Base-by-base conservation (phyloP, 2,329 filamentous ascomycete genomes). In the Thelonectria blattea region DNA sequence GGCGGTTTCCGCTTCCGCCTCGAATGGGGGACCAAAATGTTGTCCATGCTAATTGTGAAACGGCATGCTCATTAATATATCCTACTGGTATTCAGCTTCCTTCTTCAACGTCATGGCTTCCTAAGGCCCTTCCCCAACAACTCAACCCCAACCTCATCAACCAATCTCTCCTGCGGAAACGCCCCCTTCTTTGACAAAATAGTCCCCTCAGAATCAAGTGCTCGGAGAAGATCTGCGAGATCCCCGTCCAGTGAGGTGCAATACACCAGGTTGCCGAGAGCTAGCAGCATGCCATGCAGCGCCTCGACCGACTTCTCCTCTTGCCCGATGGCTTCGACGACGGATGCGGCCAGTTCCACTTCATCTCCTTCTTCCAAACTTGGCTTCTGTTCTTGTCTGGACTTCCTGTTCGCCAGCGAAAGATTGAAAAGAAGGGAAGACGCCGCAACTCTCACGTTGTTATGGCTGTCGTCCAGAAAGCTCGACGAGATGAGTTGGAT, bases 391-490 rank as follows among this genome's bases (percentile, higher is more conserved):
- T 86, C 82, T 39, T 84, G 80, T 18, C 91, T 84, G 24, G 85
- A 79, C 48, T 85, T 85, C 68, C 90, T 89, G 69, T 93, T 91
- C 2, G 88, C 84, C 0, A 88, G 80, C 0, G 91, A 85, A 0
- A 98, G 76, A 67, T 98, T 97, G 79, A 93, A 95, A 1, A 93
- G 85, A 3, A 98, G 81, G 1, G 90, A 92, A 0, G 93, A 88
- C 0, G 93, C 91, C 1, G 93, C 91, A 3, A 94, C 90, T 43
- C 93, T 87, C 2, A 94, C 85, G 55, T 88, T 92, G 47, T 83
- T 82, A 68, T 95, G 88, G 48, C 84, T 84, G 30, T 88, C 86
- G 68, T 97, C 93, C 1, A 97, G 83, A 24, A 98, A 88, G 63
- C 89, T 92, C 2, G 88, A 86, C 0, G 91, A 91, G 18, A 95